These are phyloP conservation scores for Nicotiana obtusifolia DNA, from an alignment of 257 asterid species.

Conservation along the genomic window DNA sequence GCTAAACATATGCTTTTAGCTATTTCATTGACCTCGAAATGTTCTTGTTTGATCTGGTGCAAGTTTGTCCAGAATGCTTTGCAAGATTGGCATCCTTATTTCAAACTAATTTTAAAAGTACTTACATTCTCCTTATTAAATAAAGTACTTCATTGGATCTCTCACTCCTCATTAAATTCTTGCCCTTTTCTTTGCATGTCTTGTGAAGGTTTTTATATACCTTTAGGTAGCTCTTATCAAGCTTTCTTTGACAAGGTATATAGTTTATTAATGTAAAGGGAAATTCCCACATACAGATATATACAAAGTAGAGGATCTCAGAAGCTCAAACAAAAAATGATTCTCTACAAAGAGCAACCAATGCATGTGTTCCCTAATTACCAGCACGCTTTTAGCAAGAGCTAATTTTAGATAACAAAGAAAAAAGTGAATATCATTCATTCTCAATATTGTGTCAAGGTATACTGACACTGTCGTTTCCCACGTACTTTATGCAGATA, in stretches of 20 bases:
- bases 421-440: not conserved
- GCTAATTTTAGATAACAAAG: not conserved
- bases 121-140: not conserved
- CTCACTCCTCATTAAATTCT: not conserved
- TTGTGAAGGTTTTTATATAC: not conserved
- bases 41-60: not conserved
- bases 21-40: not conserved
- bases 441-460: not conserved
- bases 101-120: not conserved
- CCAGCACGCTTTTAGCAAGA: not conserved
- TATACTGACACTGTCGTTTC: not conserved
- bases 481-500: not conserved
- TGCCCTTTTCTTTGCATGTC: not conserved
- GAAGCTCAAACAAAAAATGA: not conserved
- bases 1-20: not conserved
- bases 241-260: not conserved
- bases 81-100: not conserved
- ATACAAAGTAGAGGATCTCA: not conserved
- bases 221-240: not conserved
- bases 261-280: not conserved
- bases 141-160: not conserved
- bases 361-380: conserved; percentile 2
- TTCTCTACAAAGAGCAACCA: not conserved
- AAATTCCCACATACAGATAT: not conserved
- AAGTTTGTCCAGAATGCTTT: not conserved